Evolutionary conservation across 2,329 filamentous ascomycete species (phyloP).

Genomic region (Pestalotiopsis sp.): DNA sequence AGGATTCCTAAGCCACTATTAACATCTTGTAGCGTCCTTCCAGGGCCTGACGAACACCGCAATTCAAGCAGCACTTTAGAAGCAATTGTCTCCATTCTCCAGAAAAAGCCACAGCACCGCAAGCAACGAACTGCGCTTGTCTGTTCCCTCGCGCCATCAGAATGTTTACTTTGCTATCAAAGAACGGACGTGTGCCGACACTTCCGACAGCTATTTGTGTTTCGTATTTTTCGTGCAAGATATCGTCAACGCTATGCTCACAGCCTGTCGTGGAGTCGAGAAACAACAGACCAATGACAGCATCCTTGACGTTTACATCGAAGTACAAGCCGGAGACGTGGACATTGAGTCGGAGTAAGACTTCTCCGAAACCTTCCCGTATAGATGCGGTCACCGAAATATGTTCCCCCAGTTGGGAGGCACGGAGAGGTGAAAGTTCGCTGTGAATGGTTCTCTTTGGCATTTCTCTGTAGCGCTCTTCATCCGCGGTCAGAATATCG

Average conservation of each 20-base stretch:
- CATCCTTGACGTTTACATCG: neutral
- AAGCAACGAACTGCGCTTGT: neutral
- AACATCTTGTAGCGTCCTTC: too few relatives aligned
- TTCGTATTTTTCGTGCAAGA: neutral
- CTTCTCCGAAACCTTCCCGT: neutral
- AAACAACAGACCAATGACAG: neutral
- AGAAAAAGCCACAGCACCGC: too few relatives aligned
- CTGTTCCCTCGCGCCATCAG: neutral
- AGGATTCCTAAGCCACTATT: too few relatives aligned
- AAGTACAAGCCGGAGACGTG: neutral
- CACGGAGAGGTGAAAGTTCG: neutral
- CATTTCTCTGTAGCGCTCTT: too few relatives aligned
- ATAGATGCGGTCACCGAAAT: neutral
- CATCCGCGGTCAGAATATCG: neutral
- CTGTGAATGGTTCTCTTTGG: too few relatives aligned
- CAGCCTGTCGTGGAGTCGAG: neutral
- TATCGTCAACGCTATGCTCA: neutral
- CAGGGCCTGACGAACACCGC: too few relatives aligned
- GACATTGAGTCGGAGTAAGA: neutral
- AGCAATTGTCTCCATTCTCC: too few relatives aligned
- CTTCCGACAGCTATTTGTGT: neutral
- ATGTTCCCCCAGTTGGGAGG: neutral
- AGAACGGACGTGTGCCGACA: neutral
- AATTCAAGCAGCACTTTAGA: too few relatives aligned
- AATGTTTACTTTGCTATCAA: neutral